Evolutionary conservation across 805 yeast genomes (phyloP).

Genomic region (Saccharomycopsis sp.): DNA sequence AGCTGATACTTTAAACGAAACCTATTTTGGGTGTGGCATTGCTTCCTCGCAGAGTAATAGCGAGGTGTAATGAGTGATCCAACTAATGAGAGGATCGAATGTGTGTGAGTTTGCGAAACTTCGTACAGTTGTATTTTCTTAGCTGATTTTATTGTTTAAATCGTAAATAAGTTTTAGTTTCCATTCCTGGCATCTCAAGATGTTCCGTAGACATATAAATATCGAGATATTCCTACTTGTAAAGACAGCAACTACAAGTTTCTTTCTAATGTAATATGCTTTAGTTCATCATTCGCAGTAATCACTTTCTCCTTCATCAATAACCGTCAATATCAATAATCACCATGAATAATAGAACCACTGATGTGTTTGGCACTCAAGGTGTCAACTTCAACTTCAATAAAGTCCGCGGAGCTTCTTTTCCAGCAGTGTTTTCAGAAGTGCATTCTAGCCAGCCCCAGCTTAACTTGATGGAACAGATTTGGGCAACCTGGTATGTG

Average conservation of each 20-base stretch:
- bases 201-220: background rate
- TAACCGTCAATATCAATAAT: no score
- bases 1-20: background rate
- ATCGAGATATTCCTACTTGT: background rate
- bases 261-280: no score
- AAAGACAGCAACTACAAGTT: no score
- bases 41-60: background rate
- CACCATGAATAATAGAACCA: background rate
- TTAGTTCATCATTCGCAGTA: no score
- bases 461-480: constrained; percentile 42
- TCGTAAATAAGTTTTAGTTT: background rate
- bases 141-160: background rate
- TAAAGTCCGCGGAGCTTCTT: background rate
- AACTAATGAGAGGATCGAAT: background rate
- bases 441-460: constrained; percentile 20
- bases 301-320: no score
- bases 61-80: background rate
- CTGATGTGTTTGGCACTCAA: background rate
- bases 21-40: background rate
- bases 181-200: background rate
- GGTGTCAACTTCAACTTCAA: background rate
- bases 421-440: background rate
- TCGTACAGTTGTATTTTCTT: background rate
- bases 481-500: constrained; percentile 68
- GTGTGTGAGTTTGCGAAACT: background rate